Base-by-base conservation (phyloP, 768 basidiomycete genomes). In the Hygrophoropsis aurantiaca region DNA sequence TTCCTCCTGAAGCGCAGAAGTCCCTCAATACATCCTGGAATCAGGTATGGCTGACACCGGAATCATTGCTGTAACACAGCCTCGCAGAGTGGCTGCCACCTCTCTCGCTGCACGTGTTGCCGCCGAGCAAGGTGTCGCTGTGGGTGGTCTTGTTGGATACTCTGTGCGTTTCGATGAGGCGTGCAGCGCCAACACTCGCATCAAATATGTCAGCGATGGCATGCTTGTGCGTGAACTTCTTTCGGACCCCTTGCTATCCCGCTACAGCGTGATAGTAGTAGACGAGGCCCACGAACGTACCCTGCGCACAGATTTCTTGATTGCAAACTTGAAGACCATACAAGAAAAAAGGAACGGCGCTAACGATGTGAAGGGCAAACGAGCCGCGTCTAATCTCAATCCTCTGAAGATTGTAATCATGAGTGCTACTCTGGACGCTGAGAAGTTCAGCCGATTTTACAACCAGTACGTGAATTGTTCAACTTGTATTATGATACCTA, bases 201-300 rank as follows among this genome's bases (percentile, higher is more conserved):
- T 98, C 68, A 98, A 97, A 69, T 99, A 93, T 61, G 78, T 97
- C 67, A 98, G 94, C 46, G 97, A 99, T 58, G 97, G 97, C 52
- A 97, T 98, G 90, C 84, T 98, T 54, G 86, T 94, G 35, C 82
- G 94, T 35, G 97, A 99, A 74, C 79, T 94, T 41, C 76, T 94
- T 51, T 81, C 79, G 35, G 92, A 94, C 61, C 74, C 81, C 13
- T 62, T 86, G 25, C 74, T 98, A 38, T 82, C 81, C 44, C 77
- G 76, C 48, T 99, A 98, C 68, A 87, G 88, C 59, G 81, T 94
- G 24, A 75, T 99, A 43, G 76, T 98, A 47, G 84, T 99, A 35
- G 97, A 99, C 57, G 97, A 99, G 65, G 97, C 97, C 0, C 97
- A 99, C 67, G 97, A 99, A 63, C 80, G 97, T 47, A 95, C 93